Evolutionary conservation across 441 rosid species (phyloP).

Genomic region (Caryocar brasiliense): DNA sequence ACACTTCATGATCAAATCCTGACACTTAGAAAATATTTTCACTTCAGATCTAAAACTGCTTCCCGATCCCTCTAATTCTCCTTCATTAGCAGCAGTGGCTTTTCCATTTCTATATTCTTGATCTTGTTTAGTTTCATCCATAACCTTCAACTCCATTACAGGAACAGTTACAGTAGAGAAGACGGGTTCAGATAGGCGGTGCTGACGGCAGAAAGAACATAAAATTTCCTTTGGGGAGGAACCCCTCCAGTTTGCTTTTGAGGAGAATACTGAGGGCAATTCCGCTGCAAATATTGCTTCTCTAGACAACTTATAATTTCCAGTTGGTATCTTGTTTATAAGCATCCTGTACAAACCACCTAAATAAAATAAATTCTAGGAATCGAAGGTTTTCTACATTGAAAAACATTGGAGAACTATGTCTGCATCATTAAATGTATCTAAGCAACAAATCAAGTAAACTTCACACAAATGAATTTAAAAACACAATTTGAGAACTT

Average conservation of each 20-base stretch:
- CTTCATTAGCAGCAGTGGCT: constrained; percentile 19
- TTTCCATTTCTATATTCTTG: constrained; percentile 23
- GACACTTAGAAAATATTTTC: constrained; percentile 56
- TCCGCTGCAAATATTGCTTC: constrained; percentile 62
- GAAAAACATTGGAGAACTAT: neutral
- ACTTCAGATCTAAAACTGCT: constrained; percentile 51
- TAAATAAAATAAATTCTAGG: constrained; percentile 5
- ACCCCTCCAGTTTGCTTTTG: constrained; percentile 83
- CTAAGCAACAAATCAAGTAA: neutral
- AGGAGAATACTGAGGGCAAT: constrained; percentile 56
- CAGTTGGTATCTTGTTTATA: constrained; percentile 63
- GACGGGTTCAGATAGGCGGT: constrained; percentile 70
- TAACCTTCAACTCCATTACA: constrained; percentile 34
- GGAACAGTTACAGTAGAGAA: constrained; percentile 35
- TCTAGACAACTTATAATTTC: constrained; percentile 73
- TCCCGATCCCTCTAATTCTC: constrained; percentile 20
- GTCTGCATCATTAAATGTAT: neutral
- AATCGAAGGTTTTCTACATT: neutral
- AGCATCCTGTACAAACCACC: constrained; percentile 41
- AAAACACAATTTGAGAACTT: too few species aligned
- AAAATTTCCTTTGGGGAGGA: constrained; percentile 72
- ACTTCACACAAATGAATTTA: neutral
- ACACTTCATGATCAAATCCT: constrained; percentile 57
- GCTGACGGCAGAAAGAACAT: constrained; percentile 72
- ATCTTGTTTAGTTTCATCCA: constrained; percentile 22